Percentiles rank a stretch among this genome's conserved stretches.
phyloP scores from a whole-genome alignment of 345 rosid genomes.

The Melaleuca quinquenervia region DNA sequence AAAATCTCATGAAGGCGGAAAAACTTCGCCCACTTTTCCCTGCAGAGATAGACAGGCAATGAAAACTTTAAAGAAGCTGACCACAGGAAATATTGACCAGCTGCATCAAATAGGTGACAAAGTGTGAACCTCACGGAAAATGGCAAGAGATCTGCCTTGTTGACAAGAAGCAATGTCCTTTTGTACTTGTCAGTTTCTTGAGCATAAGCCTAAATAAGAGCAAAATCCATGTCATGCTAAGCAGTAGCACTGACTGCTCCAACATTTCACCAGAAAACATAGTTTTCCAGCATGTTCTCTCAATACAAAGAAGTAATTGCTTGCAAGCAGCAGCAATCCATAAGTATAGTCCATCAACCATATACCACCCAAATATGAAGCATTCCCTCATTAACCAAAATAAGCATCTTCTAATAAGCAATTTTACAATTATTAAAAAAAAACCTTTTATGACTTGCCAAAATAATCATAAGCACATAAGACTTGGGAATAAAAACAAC shows the following conservation, averaged over 20 bases:
- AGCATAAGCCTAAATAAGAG: slow-evolving; percentile 53
- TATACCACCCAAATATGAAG: neutral
- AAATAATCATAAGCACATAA: neutral
- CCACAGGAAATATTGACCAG: neutral
- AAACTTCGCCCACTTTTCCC: slow-evolving; percentile 80
- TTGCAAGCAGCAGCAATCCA: neutral
- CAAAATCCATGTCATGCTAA: neutral
- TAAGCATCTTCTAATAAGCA: neutral
- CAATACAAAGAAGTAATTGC: neutral
- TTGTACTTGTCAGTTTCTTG: slow-evolving; percentile 66
- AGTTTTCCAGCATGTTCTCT: neutral
- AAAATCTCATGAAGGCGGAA: slow-evolving; percentile 45
- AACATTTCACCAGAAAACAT: neutral
- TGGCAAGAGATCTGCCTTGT: slow-evolving; percentile 92
- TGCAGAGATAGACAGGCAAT: slow-evolving; percentile 11
- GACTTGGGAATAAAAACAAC: neutral
- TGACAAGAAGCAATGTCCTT: slow-evolving; percentile 77
- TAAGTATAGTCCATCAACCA: neutral
- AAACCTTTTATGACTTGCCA: neutral
- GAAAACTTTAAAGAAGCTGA: neutral
- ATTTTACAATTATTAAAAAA: neutral
- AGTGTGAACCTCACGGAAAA: slow-evolving; percentile 47
- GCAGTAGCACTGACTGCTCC: neutral
- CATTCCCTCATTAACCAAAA: neutral
- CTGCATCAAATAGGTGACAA: neutral